Base-by-base conservation (phyloP, 78 protist genomes). In the Dictyostelium firmibasis region DNA sequence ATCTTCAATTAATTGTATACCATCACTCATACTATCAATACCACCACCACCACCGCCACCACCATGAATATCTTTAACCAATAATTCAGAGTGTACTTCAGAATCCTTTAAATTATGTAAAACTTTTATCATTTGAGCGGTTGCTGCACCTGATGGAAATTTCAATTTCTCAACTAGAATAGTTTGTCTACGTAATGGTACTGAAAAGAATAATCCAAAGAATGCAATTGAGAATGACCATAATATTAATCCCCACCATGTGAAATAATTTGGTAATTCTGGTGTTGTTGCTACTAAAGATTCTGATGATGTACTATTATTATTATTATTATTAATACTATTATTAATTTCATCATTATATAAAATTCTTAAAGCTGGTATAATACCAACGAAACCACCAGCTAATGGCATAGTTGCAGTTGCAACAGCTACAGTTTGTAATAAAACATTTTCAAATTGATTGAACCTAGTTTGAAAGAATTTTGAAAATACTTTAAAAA, bases 101-200 rank as follows among this genome's bases (percentile, higher is more conserved):
- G 62, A 23, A 33, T 93, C 75, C 0, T 62, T 91, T 69, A 86
- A 35, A 25, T 83, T 70, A 47, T 94, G 97, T 25, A 87, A 31
- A 41, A 91, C 97, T 5, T 27, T 41, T 13, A 95, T 97, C 92
- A 81, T 77, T 70, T 94, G 94, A 4, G 98, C 98, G 0, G 98
- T 96, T 35, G 98, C 98, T 11, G 98, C 88, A 5, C 98, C 98
- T 0, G 98, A 97, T 14, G 98, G 98, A 27, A 97, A 97, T 77
- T 91, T 77, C 23, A 97, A 75, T 84, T 97, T 97, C 85, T 97
- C 98, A 6, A 95, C 94, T 8, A 96, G 57, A 9, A 97, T 97
- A 20, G 93, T 95, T 57, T 97, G 97, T 23, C 83, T 87, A 11
- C 98, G 62, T n/a, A 97, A 91, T 10, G 98, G 98, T 33, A 97